phyloP scores from a whole-genome alignment of 1,139 yeast genomes.

The Yamadazyma sp. region DNA sequence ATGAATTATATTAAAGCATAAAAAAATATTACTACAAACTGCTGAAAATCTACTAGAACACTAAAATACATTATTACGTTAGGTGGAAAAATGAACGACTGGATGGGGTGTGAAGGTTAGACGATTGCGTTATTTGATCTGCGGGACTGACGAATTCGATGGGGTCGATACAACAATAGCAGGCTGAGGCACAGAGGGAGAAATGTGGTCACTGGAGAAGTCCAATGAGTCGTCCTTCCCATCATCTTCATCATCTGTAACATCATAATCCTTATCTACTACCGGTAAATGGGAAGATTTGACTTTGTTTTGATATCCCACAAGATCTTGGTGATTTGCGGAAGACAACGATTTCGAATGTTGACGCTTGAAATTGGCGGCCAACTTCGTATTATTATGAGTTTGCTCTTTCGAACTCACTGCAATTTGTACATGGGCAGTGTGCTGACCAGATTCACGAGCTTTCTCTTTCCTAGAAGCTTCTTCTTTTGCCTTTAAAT shows the following conservation, averaged over 20 bases:
- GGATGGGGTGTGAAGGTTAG: neutral
- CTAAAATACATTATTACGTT: slow-evolving; percentile 5
- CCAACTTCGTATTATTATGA: neutral
- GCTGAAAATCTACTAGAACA: slow-evolving; percentile 2
- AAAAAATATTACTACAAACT: slow-evolving; percentile 3
- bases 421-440: neutral
- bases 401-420: neutral
- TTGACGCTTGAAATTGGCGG: slow-evolving; percentile 30
- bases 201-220: neutral
- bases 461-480: neutral
- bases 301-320: slow-evolving; percentile 29
- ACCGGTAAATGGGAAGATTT: slow-evolving; percentile 20
- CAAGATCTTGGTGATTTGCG: slow-evolving; percentile 51
- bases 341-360: slow-evolving; percentile 64
- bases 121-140: slow-evolving; percentile 2
- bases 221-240: slow-evolving; percentile 3
- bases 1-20: neutral
- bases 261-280: slow-evolving; percentile 31
- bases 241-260: slow-evolving; percentile 29
- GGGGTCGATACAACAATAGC: slow-evolving; percentile 23
- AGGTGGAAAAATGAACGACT: neutral
- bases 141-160: slow-evolving; percentile 18
- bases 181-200: slow-evolving; percentile 4
- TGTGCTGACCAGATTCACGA: neutral
- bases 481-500: slow-evolving; percentile 1